Percentiles rank a stretch among this genome's conserved stretches.
These are phyloP conservation scores for Albifimbria verrucaria DNA, from an alignment of 2,329 filamentous ascomycete species.

Conservation along the genomic window DNA sequence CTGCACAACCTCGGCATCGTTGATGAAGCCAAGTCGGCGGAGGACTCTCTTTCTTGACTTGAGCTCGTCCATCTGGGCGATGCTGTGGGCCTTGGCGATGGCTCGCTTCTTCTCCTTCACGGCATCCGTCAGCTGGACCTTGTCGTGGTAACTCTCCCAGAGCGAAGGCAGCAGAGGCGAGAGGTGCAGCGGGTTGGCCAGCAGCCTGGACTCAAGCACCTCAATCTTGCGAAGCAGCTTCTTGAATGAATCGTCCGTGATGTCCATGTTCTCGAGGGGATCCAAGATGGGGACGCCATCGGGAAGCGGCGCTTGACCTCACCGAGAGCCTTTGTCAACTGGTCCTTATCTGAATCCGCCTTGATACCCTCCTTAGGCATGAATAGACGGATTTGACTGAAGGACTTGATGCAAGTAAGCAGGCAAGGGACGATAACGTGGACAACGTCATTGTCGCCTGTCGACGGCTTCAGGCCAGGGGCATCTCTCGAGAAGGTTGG, in stretches of 20 bases:
- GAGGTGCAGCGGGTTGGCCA: slow-evolving; percentile 88
- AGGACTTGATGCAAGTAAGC: slow-evolving; percentile 77
- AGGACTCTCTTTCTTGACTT: slow-evolving; percentile 95
- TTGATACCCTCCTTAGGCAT: slow-evolving; percentile 71
- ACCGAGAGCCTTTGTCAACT: slow-evolving; percentile 66
- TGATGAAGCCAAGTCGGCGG: slow-evolving; percentile 90
- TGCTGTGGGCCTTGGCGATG: slow-evolving; percentile 78
- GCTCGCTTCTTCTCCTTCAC: slow-evolving; percentile 88
- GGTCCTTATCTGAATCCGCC: slow-evolving; percentile 59
- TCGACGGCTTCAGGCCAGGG: slow-evolving; percentile 53
- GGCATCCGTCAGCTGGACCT: slow-evolving; percentile 70
- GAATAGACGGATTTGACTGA: slow-evolving; percentile 81
- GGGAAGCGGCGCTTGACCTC: slow-evolving; percentile 87
- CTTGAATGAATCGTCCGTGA: slow-evolving; percentile 90
- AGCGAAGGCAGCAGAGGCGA: slow-evolving; percentile 79
- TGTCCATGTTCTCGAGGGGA: slow-evolving; percentile 94
- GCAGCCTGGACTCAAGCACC: slow-evolving; percentile 83
- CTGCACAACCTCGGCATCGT: slow-evolving; percentile 91
- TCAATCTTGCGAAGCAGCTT: slow-evolving; percentile 94
- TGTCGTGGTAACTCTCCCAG: slow-evolving; percentile 82
- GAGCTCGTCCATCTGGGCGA: slow-evolving; percentile 91
- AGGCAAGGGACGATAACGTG: slow-evolving; percentile 67
- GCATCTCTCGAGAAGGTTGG: slow-evolving; percentile 42
- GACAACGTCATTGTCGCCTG: slow-evolving; percentile 24
- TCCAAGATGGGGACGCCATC: slow-evolving; percentile 88